Percentiles rank a stretch among this genome's conserved stretches.
phyloP scores from a whole-genome alignment of 192 early-diverging fungal species.

The Coemansia sp. region DNA sequence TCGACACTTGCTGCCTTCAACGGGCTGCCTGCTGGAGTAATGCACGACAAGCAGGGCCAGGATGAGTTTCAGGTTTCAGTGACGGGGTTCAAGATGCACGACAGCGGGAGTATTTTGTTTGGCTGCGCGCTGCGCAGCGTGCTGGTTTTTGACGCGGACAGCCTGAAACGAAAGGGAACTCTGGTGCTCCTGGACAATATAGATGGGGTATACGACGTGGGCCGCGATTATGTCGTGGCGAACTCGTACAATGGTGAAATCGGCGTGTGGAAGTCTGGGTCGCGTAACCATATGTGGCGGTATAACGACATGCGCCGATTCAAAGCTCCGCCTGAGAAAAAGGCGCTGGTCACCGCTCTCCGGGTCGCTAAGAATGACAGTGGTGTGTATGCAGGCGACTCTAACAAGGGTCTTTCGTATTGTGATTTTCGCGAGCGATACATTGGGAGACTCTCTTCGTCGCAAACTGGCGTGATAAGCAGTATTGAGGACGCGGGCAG shows the following conservation, averaged over 20 bases:
- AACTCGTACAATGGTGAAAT: slow-evolving; percentile 33
- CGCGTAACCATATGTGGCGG: slow-evolving; percentile 46
- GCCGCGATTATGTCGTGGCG: slow-evolving; percentile 45
- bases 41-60: slow-evolving; percentile 11
- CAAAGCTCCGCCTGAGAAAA: not conserved
- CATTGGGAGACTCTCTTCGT: slow-evolving; percentile 14
- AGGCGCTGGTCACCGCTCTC: slow-evolving; percentile 24
- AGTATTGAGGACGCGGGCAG: slow-evolving; percentile 25
- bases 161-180: slow-evolving; percentile 29
- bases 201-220: slow-evolving; percentile 45
- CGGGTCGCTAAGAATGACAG: slow-evolving; percentile 20
- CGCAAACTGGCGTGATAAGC: slow-evolving; percentile 9
- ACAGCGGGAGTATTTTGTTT: slow-evolving; percentile 40
- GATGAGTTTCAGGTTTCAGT: slow-evolving; percentile 26
- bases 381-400: slow-evolving; percentile 32
- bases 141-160: slow-evolving; percentile 28
- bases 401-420: slow-evolving; percentile 18
- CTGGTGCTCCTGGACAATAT: slow-evolving; percentile 37
- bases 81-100: slow-evolving; percentile 30
- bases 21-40: slow-evolving; percentile 10
- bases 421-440: slow-evolving; percentile 43
- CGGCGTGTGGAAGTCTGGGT: slow-evolving; percentile 48
- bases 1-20: slow-evolving; percentile 27
- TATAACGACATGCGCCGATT: slow-evolving; percentile 49
- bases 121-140: slow-evolving; percentile 29